These are phyloP conservation scores for Puccinia sorghi DNA, from an alignment of 1,284 basidiomycete species.

Conservation along the genomic window DNA sequence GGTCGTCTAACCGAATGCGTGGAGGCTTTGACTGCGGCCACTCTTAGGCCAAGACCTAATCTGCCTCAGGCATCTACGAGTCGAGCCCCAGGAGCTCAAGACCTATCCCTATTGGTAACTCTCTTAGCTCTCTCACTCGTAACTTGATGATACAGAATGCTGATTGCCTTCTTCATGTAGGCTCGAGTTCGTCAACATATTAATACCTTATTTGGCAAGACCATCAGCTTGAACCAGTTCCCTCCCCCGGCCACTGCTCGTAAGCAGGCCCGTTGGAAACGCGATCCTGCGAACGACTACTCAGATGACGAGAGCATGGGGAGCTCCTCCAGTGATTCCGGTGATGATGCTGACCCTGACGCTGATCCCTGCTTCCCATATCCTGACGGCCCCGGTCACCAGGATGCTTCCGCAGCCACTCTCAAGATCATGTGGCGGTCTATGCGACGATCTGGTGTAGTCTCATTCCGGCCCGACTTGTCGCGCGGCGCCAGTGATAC, in stretches of 20 bases:
- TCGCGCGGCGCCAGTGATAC: neutral
- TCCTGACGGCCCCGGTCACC: slow-evolving; percentile 33
- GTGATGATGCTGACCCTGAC: slow-evolving; percentile 1
- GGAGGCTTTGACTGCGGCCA: neutral
- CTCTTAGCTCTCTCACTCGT: too few relatives aligned
- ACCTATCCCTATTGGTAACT: slow-evolving; percentile 12
- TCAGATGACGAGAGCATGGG: neutral
- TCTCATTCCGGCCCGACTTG: slow-evolving; percentile 38
- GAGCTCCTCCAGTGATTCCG: neutral
- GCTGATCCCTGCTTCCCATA: slow-evolving; percentile 22
- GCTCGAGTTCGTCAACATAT: slow-evolving; percentile 10
- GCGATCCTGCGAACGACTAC: neutral
- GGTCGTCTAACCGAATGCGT: neutral
- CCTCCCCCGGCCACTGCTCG: slow-evolving; percentile 29
- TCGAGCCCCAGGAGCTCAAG: neutral
- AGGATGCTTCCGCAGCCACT: slow-evolving; percentile 10
- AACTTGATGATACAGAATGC: neutral
- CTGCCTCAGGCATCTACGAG: neutral
- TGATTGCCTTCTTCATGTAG: neutral
- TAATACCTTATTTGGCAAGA: slow-evolving; percentile 26
- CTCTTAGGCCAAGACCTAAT: neutral
- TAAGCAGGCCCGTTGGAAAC: slow-evolving; percentile 7
- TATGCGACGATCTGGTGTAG: slow-evolving; percentile 28
- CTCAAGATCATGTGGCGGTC: slow-evolving; percentile 38
- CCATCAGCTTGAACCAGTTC: neutral